Percentiles rank a stretch among this genome's conserved stretches.
Evolutionary conservation across 140 eudicot genomes (phyloP).

Genomic region (Oenanthe javanica): DNA sequence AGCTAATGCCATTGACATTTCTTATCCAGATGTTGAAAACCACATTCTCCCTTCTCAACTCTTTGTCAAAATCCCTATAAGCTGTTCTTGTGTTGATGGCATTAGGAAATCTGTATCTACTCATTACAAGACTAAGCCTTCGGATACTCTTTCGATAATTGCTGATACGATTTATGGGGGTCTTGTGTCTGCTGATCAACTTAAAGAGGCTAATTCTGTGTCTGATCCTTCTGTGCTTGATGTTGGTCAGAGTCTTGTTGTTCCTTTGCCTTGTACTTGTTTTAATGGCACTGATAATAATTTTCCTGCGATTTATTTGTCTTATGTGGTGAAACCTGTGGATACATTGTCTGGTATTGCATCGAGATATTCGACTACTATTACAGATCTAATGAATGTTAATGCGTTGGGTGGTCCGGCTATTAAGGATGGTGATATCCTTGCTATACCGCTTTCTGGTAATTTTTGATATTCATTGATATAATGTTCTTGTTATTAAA

Average conservation of each 20-base stretch:
- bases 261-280: conserved; percentile 92
- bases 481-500: not conserved
- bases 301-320: conserved; percentile 71
- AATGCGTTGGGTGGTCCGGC: conserved; percentile 70
- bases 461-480: not conserved
- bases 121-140: conserved; percentile 66
- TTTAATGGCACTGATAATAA: conserved; percentile 75
- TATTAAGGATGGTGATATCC: conserved; percentile 77
- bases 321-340: conserved; percentile 62
- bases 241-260: conserved; percentile 61
- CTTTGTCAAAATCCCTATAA: conserved; percentile 61
- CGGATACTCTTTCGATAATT: conserved; percentile 61
- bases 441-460: conserved; percentile 90
- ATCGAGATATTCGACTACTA: conserved; percentile 56
- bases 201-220: conserved; percentile 68
- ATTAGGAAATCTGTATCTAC: conserved; percentile 67
- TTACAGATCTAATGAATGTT: conserved; percentile 79
- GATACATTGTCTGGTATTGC: conserved; percentile 71
- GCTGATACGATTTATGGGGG: conserved; percentile 70
- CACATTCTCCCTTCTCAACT: conserved; percentile 80
- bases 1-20: conserved; percentile 73
- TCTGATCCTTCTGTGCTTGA: conserved; percentile 61
- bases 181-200: conserved; percentile 80
- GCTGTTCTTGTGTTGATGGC: conserved; percentile 77
- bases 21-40: conserved; percentile 79